These are phyloP conservation scores for Neurospora intermedia DNA, from an alignment of 495 filamentous ascomycete genomes.

Conservation along the genomic window DNA sequence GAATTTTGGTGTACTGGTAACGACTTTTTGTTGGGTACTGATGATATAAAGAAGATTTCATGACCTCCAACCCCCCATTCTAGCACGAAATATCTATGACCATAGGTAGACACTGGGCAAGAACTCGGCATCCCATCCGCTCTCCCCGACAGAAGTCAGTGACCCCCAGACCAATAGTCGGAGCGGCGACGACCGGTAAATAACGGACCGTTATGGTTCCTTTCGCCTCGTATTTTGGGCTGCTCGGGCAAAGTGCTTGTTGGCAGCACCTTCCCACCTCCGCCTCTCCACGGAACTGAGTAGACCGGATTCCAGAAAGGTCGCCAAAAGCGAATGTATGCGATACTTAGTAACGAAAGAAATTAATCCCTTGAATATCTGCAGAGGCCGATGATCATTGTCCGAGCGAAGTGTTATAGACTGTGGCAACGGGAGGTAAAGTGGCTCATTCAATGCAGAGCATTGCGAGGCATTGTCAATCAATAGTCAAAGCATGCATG, in stretches of 20 bases:
- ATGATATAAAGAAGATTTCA: neutral
- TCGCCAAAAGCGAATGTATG: neutral
- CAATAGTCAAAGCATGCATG: neutral
- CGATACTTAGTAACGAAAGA: neutral
- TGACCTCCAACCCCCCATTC: neutral
- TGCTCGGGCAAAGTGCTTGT: neutral
- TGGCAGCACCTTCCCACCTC: neutral
- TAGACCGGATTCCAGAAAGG: neutral
- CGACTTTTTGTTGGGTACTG: neutral
- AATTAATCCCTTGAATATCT: neutral
- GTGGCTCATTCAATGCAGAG: neutral
- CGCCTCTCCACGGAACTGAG: neutral
- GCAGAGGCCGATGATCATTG: neutral
- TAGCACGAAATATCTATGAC: neutral
- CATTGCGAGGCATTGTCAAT: neutral
- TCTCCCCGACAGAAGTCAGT: slow-evolving; percentile 34
- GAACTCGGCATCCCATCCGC: slow-evolving; percentile 40
- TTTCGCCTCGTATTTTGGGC: neutral
- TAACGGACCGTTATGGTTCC: neutral
- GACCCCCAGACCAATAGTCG: neutral
- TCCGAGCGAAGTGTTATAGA: neutral
- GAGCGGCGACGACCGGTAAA: neutral
- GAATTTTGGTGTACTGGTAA: neutral
- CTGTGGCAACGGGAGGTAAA: neutral
- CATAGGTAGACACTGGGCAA: slow-evolving; percentile 4